Evolutionary conservation across 2,329 filamentous ascomycete species (phyloP).

Genomic region (Trichoderma aggressivum): DNA sequence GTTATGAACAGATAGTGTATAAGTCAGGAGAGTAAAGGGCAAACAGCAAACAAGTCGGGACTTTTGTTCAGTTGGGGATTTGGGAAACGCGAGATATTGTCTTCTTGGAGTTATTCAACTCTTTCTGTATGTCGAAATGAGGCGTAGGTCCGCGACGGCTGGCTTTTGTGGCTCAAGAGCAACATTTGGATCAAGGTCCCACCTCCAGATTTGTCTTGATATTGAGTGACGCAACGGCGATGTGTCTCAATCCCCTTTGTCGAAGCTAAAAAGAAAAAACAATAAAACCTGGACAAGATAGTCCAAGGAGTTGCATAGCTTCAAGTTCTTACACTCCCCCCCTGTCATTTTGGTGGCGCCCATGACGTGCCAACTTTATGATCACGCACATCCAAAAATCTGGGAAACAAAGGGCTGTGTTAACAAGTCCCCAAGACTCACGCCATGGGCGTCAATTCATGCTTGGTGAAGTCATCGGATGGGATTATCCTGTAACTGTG

Average conservation of each 20-base stretch:
- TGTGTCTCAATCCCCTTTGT: background rate
- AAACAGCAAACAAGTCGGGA: background rate
- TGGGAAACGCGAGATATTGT: background rate
- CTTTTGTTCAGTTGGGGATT: background rate
- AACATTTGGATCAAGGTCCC: slow-evolving; percentile 10
- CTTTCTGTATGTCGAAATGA: background rate
- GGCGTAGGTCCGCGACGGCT: slow-evolving; percentile 8
- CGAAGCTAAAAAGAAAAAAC: background rate
- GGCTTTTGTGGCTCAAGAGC: slow-evolving; percentile 14
- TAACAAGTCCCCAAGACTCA: background rate
- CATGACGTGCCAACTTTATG: background rate
- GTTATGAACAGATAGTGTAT: background rate
- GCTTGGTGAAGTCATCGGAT: slow-evolving; percentile 6
- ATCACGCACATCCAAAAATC: background rate
- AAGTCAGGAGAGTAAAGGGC: background rate
- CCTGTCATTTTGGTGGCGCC: slow-evolving; percentile 4
- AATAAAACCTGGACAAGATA: background rate
- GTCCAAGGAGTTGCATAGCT: background rate
- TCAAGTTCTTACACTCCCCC: background rate
- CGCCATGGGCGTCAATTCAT: slow-evolving; percentile 1
- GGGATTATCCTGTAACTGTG: background rate
- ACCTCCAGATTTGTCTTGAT: background rate
- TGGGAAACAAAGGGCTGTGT: too few species aligned
- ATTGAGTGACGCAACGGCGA: slow-evolving; percentile 14
- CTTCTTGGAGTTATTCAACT: background rate